phyloP scores from a whole-genome alignment of 1,139 yeast genomes.

The Saccharomycopsis phalli region DNA sequence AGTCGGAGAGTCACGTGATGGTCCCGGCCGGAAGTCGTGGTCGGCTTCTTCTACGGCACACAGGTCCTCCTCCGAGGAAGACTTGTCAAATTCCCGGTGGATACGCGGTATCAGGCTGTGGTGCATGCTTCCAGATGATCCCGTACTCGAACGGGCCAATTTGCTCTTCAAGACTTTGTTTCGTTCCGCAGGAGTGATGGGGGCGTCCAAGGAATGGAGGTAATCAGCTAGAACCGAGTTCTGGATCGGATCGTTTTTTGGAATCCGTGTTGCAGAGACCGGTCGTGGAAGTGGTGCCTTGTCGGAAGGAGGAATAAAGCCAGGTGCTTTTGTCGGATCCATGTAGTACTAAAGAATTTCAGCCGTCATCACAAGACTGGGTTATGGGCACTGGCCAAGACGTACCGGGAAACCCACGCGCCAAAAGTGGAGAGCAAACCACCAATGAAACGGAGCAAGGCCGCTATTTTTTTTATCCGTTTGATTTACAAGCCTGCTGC shows the following conservation, averaged over 20 bases:
- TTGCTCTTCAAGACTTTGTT: constrained; percentile 21
- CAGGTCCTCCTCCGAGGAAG: constrained; percentile 1
- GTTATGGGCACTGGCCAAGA: no score
- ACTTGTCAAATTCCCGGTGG: constrained; percentile 9
- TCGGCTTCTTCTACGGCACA: neutral
- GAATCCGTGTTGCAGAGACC: constrained; percentile 65
- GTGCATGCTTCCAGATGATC: constrained; percentile 1
- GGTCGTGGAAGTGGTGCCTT: constrained; percentile 54
- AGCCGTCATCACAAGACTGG: no score
- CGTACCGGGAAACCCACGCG: no score
- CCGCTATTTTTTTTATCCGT: no score
- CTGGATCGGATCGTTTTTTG: constrained; percentile 64
- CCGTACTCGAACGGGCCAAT: constrained; percentile 3
- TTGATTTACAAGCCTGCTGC: no score
- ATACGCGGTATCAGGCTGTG: constrained; percentile 21
- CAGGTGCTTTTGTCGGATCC: constrained; percentile 80
- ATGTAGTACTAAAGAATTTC: no score
- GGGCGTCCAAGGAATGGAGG: constrained; percentile 65
- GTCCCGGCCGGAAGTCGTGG: neutral
- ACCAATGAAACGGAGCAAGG: no score
- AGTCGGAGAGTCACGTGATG: neutral
- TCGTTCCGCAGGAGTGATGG: constrained; percentile 42
- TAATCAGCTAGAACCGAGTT: constrained; percentile 72
- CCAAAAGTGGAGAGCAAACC: no score
- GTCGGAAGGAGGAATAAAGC: constrained; percentile 64